Percentiles rank a stretch among this genome's conserved stretches.
phyloP scores from a whole-genome alignment of 202 grass and related monocot genomes.

The Zizania palustris region DNA sequence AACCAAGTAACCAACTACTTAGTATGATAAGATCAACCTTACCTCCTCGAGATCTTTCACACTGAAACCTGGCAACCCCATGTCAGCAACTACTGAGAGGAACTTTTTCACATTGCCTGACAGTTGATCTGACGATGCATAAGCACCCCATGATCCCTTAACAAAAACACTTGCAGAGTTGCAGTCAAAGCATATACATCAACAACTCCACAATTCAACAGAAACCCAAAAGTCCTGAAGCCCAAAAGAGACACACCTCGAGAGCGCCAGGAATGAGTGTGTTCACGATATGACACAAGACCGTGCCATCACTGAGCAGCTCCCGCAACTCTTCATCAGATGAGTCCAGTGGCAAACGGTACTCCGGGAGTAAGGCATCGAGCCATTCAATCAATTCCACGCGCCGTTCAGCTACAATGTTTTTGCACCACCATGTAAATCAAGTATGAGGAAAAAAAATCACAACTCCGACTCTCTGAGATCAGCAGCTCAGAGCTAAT shows the following conservation, averaged over 20 bases:
- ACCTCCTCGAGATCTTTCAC: conserved; percentile 86
- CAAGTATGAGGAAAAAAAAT: background rate
- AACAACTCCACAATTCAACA: conserved; percentile 14
- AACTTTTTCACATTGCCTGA: conserved; percentile 74
- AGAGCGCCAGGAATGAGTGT: conserved; percentile 59
- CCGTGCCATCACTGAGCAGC: conserved; percentile 65
- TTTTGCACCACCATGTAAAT: background rate
- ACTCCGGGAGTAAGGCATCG: conserved; percentile 64
- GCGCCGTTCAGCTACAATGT: conserved; percentile 55
- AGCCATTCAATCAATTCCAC: conserved; percentile 67
- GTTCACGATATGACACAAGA: conserved; percentile 57
- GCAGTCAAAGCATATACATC: conserved; percentile 10
- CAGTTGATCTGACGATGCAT: conserved; percentile 52
- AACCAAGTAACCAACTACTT: conserved; percentile 21
- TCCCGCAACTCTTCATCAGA: conserved; percentile 76
- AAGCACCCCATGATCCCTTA: conserved; percentile 56
- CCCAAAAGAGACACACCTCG: conserved; percentile 40
- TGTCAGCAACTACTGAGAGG: conserved; percentile 67
- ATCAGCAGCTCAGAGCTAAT: conserved; percentile 18
- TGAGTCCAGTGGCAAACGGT: conserved; percentile 54
- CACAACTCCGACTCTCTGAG: background rate
- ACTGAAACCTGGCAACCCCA: conserved; percentile 74
- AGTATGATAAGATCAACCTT: conserved; percentile 19
- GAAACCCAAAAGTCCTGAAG: background rate
- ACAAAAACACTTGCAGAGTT: conserved; percentile 8